A percentile compares a stretch with the other conserved stretches of the same genome.
These are phyloP conservation scores for Barnettozyma californica DNA, from an alignment of 805 yeast species.

Conservation along the genomic window DNA sequence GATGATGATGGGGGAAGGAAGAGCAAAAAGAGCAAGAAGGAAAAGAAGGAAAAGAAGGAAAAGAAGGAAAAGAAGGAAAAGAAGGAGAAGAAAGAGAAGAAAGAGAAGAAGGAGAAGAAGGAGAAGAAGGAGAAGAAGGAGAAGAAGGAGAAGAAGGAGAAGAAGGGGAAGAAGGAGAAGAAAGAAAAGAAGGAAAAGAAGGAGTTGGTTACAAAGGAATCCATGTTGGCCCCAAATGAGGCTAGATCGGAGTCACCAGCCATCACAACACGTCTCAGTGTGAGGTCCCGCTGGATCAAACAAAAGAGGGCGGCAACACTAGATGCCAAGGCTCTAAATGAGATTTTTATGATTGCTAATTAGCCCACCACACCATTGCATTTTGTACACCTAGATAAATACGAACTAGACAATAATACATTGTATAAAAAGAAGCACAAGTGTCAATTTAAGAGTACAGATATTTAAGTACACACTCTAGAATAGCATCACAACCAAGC, in stretches of 20 bases:
- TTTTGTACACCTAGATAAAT: background rate
- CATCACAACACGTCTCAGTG: slow-evolving; percentile 55
- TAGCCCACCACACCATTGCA: slow-evolving; percentile 12
- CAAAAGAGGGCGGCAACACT: slow-evolving; percentile 89
- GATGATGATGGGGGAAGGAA: slow-evolving; percentile 25
- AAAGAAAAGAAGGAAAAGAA: slow-evolving; percentile 26
- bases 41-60: slow-evolving; percentile 20
- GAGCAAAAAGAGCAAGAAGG: slow-evolving; percentile 18
- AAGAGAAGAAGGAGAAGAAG: slow-evolving; percentile 25
- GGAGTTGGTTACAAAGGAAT: slow-evolving; percentile 33
- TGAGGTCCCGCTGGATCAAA: slow-evolving; percentile 80
- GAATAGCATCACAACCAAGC: slow-evolving; percentile 34
- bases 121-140: slow-evolving; percentile 24
- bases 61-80: slow-evolving; percentile 26
- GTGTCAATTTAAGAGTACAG: background rate
- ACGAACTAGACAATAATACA: too few species aligned
- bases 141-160: slow-evolving; percentile 27
- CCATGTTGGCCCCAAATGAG: slow-evolving; percentile 37
- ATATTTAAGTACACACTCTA: slow-evolving; percentile 1
- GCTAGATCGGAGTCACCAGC: slow-evolving; percentile 28
- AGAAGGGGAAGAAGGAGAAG: slow-evolving; percentile 27
- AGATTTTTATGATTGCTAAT: slow-evolving; percentile 81
- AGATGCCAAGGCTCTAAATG: slow-evolving; percentile 85
- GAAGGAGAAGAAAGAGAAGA: slow-evolving; percentile 24
- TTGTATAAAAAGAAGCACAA: background rate